Percentiles rank a stretch among this genome's conserved stretches.
Conservation (phyloP, 2,329 filamentous ascomycete species). For the Alternaria postmessia region DNA sequence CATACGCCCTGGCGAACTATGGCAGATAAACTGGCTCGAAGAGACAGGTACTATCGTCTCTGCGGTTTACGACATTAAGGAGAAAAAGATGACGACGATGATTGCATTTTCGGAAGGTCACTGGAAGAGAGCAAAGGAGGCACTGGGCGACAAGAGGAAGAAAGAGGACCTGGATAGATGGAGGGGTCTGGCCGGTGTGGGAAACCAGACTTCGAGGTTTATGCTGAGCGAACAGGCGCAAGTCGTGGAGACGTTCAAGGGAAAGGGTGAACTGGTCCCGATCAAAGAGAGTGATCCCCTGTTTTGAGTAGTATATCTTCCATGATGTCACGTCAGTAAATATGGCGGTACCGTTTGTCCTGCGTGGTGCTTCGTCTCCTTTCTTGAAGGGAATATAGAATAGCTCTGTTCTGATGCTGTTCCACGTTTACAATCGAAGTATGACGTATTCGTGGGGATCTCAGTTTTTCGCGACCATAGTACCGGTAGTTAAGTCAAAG, state of each 20-base stretch:
- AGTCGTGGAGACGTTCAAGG: conserved; percentile 60
- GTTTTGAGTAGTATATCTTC: conserved; percentile 14
- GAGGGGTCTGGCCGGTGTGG: conserved; percentile 59
- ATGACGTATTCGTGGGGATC: not conserved
- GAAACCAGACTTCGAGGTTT: conserved; percentile 60
- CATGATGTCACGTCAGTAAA: not conserved
- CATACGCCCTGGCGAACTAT: conserved; percentile 64
- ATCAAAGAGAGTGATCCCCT: conserved; percentile 48
- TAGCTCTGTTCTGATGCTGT: not conserved
- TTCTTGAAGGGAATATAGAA: not conserved
- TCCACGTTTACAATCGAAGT: not conserved
- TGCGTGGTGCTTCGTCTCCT: not conserved
- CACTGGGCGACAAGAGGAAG: conserved; percentile 66
- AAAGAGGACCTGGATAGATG: conserved; percentile 61
- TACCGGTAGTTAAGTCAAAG: not conserved
- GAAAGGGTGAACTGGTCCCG: conserved; percentile 57
- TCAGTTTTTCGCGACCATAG: not conserved
- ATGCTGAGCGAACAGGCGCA: conserved; percentile 64
- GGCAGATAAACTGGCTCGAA: conserved; percentile 69
- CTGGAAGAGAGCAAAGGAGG: conserved; percentile 61
- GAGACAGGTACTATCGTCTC: conserved; percentile 67
- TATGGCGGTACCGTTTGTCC: not conserved
- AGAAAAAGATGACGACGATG: conserved; percentile 60
- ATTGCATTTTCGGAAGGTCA: conserved; percentile 64
- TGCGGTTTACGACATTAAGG: conserved; percentile 63